Evolutionary conservation across 352 stramenopile species (phyloP).

Genomic region (Globisporangium lucens): DNA sequence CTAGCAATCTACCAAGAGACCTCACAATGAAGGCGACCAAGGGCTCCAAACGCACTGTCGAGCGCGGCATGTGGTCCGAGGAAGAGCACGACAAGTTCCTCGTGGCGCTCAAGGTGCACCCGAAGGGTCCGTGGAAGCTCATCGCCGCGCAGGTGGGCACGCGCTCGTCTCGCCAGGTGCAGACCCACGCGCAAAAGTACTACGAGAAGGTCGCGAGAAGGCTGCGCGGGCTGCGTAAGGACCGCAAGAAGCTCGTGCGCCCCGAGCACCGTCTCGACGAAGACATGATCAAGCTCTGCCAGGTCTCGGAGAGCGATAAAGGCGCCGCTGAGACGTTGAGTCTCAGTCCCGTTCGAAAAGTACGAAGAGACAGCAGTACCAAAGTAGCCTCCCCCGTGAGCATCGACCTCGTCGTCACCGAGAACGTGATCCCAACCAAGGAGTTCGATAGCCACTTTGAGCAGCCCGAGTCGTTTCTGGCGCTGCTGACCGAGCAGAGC

Average conservation of each 20-base stretch:
- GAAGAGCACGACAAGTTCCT: conserved; percentile 39
- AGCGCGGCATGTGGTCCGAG: conserved; percentile 28
- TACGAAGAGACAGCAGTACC: not conserved
- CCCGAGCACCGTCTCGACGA: conserved; percentile 63
- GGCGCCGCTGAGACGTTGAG: not conserved
- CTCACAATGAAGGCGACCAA: not conserved
- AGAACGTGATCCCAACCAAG: not conserved
- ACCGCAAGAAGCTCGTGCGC: conserved; percentile 48
- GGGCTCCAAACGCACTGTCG: not conserved
- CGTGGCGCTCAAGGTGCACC: conserved; percentile 19
- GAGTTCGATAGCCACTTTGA: not conserved
- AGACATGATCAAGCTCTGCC: conserved; percentile 25
- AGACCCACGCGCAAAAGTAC: conserved; percentile 58
- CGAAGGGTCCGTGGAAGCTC: conserved; percentile 28
- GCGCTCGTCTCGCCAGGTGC: conserved; percentile 54
- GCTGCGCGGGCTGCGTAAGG: conserved; percentile 56
- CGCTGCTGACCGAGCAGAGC: conserved; percentile 1
- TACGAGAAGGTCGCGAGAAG: conserved; percentile 71
- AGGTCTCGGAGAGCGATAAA: not conserved
- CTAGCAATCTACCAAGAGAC: not conserved
- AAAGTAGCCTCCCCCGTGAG: not conserved
- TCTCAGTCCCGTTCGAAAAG: not conserved
- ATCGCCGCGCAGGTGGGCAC: conserved; percentile 30
- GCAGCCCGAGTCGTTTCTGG: not conserved
- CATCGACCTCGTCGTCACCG: not conserved